Base-by-base conservation (phyloP, 2,329 filamentous ascomycete species). In the Ambrosiella cleistominuta region DNA sequence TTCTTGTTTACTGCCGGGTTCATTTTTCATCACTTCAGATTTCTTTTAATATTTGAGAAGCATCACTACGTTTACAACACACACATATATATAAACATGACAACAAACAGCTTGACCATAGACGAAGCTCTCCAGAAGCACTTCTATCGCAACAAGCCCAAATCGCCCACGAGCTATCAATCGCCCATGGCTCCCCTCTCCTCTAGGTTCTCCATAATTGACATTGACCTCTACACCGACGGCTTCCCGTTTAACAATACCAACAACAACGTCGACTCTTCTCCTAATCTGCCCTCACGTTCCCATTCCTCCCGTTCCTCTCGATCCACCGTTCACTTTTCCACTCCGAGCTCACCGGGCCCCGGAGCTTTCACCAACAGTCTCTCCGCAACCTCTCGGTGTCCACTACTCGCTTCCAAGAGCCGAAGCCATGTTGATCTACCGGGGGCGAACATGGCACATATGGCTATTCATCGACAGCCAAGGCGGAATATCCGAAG, bases 121-220 rank as follows among this genome's bases (percentile, higher is more conserved):
- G 80, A 83, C 63, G 71, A 76, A 62, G 77, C 78, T 60, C 82
- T 80, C 67, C 79, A 78, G 62, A 79, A 80, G 63, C 78, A 82
- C 65, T 71, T 78, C 56, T 74, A 78, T 61, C 77, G 77, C 62
- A 79, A 80, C 69, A 77, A 75, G 64, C 75, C 76, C 63, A 82
- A 80, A 19, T 74, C 74, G 36, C 77, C 75, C 54, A 76, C 67
- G 70, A 82, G 62, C 77, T 78, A 64, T 76, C 81, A 64, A 74
- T 82, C 60, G 75, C 36, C 77, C 12, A 78, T 84, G 60, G 81
- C 79, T n/a, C 81, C 81, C 36, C 70, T 85, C 57, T 83, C 81
- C 27, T 74, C 76, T 56, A 79, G 77, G 65, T 72, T 84, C 7
- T 80, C 81, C 47, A 69, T 82, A 59, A 70, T 74, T 61, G 78